Evolutionary conservation across 192 early-diverging fungal species (phyloP), one percentile per base, ranked within the genome.

Genomic region (Chytriomyces hyalinus): DNA sequence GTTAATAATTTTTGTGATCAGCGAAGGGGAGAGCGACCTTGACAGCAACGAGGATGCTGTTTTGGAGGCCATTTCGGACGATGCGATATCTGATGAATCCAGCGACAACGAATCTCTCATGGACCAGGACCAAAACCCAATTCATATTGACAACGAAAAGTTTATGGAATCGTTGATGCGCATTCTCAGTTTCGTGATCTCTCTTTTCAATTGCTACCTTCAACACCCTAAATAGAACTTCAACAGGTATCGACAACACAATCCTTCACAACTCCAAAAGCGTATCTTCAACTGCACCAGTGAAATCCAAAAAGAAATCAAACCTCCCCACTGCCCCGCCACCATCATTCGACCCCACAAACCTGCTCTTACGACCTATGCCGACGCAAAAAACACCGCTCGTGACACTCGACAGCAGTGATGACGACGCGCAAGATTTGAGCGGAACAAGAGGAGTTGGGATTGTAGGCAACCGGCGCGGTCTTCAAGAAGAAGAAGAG

Each of bases 81-180:
- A 36, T 4, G 36, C 36, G 3, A 36, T 36, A 36, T 46, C 15
- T 2, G 53, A 72, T n/a, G 48, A 50, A 72, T 72, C 53, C 1
- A n/a, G 10, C 43, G 61, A 73, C 11, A 59, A 84, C 26, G 81
- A 73, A 3, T 79, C 85, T 43, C 62, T 66, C 69, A 75, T 70
- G 6, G 82, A 80, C 0, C 78, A 84, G 3, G 72, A 79, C 9
- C 81, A 85, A 10, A 83, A 81, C 57, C 81, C 70, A 61, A 67
- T 87, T 11, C 45, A 70, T 9, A 86, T 91, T 75, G 81, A 90
- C 79, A 65, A 83, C 6, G 66, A 82, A 24, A 70, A 81, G 43
- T 90, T 91, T 64, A 65, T 90, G 73, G 77, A 81, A 65, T 72
- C 84, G 15, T 59, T 92, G 65, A 85, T 81, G 70, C 49, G 61